Conservation (phyloP, 78 protist genomes). For the Speleostelium caveatum region DNA sequence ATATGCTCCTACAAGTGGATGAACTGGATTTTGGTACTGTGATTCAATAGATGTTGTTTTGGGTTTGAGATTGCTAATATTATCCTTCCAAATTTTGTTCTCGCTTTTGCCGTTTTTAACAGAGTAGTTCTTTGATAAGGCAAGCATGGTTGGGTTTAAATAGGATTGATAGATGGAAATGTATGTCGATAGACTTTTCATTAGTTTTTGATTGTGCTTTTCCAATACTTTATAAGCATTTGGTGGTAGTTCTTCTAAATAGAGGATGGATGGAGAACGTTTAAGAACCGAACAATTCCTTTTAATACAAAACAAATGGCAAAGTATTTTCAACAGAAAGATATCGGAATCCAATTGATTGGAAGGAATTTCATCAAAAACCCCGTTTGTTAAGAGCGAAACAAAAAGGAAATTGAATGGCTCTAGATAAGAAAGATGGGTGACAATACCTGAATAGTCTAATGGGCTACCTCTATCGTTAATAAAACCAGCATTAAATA, state of each 20-base stretch:
- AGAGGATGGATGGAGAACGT: neutral
- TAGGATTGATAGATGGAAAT: neutral
- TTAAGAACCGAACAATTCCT: neutral
- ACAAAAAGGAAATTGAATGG: conserved; percentile 50
- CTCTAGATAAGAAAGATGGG: conserved; percentile 65
- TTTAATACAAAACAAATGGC: conserved; percentile 9
- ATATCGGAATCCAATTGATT: conserved; percentile 1
- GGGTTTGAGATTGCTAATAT: neutral
- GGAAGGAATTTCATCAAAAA: conserved; percentile 12
- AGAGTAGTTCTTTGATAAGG: neutral
- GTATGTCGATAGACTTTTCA: neutral
- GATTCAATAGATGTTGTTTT: neutral
- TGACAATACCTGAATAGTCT: conserved; percentile 17
- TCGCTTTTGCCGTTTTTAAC: neutral
- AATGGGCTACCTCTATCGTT: conserved; percentile 1
- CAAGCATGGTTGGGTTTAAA: neutral
- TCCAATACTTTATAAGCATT: neutral
- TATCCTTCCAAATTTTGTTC: neutral
- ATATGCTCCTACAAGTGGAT: neutral
- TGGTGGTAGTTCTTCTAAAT: neutral
- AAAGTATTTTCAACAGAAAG: conserved; percentile 1
- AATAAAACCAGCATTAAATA: conserved; percentile 15
- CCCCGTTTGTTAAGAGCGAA: conserved; percentile 4
- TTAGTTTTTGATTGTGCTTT: neutral
- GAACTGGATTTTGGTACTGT: neutral